Evolutionary conservation across 1,284 basidiomycete genomes (phyloP).

Genomic region (Wallemia mellicola): DNA sequence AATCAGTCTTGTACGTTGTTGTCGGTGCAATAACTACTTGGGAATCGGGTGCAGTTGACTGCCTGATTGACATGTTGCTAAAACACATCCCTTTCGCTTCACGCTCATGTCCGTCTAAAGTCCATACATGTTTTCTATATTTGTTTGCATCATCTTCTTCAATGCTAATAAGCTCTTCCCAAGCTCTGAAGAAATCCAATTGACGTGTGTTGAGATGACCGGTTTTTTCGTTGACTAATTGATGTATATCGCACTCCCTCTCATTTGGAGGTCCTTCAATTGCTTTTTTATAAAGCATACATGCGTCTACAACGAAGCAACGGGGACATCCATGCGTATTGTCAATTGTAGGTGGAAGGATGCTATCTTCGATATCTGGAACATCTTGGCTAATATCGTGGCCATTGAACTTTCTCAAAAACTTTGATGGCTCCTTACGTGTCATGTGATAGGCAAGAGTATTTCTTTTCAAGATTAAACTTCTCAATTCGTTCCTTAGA

Average conservation of each 20-base stretch:
- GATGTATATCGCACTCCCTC: constrained; percentile 33
- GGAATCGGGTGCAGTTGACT: not conserved
- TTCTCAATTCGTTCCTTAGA: constrained; percentile 50
- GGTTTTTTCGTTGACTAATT: constrained; percentile 47
- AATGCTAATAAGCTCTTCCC: constrained; percentile 60
- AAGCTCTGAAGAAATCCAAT: constrained; percentile 51
- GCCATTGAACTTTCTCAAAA: not conserved
- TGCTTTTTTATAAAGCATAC: constrained; percentile 61
- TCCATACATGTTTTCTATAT: constrained; percentile 79
- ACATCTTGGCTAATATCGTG: constrained; percentile 1
- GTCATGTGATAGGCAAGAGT: constrained; percentile 47
- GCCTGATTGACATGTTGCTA: not conserved
- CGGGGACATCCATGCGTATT: constrained; percentile 41
- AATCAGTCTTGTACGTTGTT: not conserved
- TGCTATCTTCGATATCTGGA: constrained; percentile 16
- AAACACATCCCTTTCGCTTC: constrained; percentile 40
- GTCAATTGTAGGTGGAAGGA: constrained; percentile 67
- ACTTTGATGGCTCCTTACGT: constrained; percentile 7
- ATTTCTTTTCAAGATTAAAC: constrained; percentile 52
- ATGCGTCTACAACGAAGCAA: constrained; percentile 57
- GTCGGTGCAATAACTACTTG: not conserved
- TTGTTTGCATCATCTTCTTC: constrained; percentile 65
- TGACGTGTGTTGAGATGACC: constrained; percentile 41
- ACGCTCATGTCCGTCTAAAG: constrained; percentile 46
- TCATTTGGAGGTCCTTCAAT: constrained; percentile 30